A percentile compares a stretch with the other conserved stretches of the same genome.
Evolutionary conservation across 306 rosid species (phyloP).

Genomic region (Castanea sativa): DNA sequence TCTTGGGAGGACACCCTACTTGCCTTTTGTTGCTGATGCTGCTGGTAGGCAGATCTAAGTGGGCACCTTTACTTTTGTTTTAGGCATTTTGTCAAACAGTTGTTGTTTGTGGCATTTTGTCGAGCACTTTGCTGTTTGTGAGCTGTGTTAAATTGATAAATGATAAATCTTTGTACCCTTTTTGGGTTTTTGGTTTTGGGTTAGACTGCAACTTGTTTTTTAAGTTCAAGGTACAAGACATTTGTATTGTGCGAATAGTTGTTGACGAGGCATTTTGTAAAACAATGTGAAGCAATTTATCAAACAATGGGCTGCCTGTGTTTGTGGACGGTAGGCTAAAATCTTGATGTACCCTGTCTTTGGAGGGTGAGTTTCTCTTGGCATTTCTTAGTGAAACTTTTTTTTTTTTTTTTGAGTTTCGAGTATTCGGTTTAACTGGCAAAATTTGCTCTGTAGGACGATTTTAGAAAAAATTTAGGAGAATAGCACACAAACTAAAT

Average conservation of each 20-base stretch:
- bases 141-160: no score
- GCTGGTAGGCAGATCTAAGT: conserved; percentile 68
- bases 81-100: neutral
- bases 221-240: neutral
- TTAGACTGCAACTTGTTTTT: neutral
- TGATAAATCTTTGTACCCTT: no score
- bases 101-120: neutral
- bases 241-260: neutral
- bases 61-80: neutral
- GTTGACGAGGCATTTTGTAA: neutral
- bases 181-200: neutral
- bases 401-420: no score
- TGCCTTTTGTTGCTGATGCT: conserved; percentile 92
- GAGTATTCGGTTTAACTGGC: no score
- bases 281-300: neutral
- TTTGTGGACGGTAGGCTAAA: no score
- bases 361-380: no score
- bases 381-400: no score
- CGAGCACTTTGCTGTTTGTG: neutral
- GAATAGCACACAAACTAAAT: no score
- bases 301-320: neutral
- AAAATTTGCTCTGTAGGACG: no score
- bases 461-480: no score
- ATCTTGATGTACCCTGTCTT: no score
- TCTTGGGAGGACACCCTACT: conserved; percentile 66